Conservation (phyloP, 1,139 yeast genomes). For the Petasospora rhodanensis region DNA sequence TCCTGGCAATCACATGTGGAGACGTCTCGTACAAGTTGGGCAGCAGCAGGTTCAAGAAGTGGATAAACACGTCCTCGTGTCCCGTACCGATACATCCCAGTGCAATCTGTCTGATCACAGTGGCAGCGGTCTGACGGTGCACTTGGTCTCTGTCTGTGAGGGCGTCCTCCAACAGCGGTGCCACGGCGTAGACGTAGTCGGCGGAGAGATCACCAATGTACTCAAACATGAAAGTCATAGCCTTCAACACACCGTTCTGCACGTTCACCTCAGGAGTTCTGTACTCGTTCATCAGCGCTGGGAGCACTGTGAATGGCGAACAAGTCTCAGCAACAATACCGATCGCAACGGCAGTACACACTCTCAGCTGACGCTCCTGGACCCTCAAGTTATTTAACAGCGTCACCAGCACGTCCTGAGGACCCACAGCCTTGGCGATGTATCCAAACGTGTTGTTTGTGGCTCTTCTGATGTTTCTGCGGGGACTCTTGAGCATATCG, state of each 20-base stretch:
- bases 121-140: conserved; percentile 93
- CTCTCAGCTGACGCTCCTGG: conserved; percentile 94
- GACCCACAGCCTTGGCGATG: conserved; percentile 92
- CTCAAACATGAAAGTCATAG: conserved; percentile 90
- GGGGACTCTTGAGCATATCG: conserved; percentile 85
- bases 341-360: conserved; percentile 96
- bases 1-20: conserved; percentile 86
- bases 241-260: conserved; percentile 92
- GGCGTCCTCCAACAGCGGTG: conserved; percentile 86
- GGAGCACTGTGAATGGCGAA: conserved; percentile 91
- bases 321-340: conserved; percentile 96
- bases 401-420: conserved; percentile 88
- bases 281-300: conserved; percentile 95
- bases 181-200: conserved; percentile 77
- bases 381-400: conserved; percentile 79
- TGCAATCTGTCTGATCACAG: conserved; percentile 79
- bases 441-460: conserved; percentile 91
- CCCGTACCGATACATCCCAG: conserved; percentile 74
- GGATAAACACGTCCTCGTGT: conserved; percentile 70
- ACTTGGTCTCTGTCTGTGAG: conserved; percentile 87
- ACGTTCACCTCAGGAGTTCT: conserved; percentile 90
- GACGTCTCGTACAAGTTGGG: conserved; percentile 92
- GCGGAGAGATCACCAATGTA: conserved; percentile 80
- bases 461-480: conserved; percentile 71
- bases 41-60: conserved; percentile 65